Percentiles rank a stretch among this genome's conserved stretches.
Evolutionary conservation across 2,329 filamentous ascomycete genomes (phyloP).

Genomic region (Alternaria ventricosa): DNA sequence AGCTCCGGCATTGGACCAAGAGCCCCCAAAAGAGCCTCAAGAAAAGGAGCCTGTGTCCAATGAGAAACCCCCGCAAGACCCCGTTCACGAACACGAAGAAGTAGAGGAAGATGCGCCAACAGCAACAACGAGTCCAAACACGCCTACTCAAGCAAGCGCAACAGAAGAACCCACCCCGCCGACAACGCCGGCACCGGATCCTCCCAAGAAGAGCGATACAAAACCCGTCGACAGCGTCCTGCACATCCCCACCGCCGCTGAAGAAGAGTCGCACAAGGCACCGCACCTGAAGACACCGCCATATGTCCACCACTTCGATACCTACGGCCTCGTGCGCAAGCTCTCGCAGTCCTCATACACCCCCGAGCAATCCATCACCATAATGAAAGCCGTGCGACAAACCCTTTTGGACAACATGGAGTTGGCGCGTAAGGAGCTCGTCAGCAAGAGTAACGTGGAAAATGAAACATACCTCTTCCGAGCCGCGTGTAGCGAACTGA

Average conservation of each 20-base stretch:
- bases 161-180: slow-evolving; percentile 18
- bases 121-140: slow-evolving; percentile 20
- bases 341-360: slow-evolving; percentile 76
- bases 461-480: slow-evolving; percentile 95
- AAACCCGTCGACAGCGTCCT: slow-evolving; percentile 52
- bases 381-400: slow-evolving; percentile 90
- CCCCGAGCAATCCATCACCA: slow-evolving; percentile 74
- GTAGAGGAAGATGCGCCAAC: slow-evolving; percentile 32
- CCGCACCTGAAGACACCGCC: slow-evolving; percentile 75
- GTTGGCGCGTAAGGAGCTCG: slow-evolving; percentile 77
- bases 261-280: slow-evolving; percentile 56
- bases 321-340: slow-evolving; percentile 83
- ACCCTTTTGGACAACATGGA: slow-evolving; percentile 81
- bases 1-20: slow-evolving; percentile 41
- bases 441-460: slow-evolving; percentile 91
- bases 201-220: slow-evolving; percentile 30
- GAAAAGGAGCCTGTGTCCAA: slow-evolving; percentile 1
- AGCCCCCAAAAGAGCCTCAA: slow-evolving; percentile 9
- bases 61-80: slow-evolving; percentile 13
- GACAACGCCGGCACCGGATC: slow-evolving; percentile 21
- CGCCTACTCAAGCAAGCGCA: slow-evolving; percentile 17
- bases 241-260: slow-evolving; percentile 48
- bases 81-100: slow-evolving; percentile 29
- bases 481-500: slow-evolving; percentile 90
- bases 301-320: slow-evolving; percentile 97